Base-by-base conservation (phyloP, 2,329 filamentous ascomycete species). In the Verticillium nonalfalfae region DNA sequence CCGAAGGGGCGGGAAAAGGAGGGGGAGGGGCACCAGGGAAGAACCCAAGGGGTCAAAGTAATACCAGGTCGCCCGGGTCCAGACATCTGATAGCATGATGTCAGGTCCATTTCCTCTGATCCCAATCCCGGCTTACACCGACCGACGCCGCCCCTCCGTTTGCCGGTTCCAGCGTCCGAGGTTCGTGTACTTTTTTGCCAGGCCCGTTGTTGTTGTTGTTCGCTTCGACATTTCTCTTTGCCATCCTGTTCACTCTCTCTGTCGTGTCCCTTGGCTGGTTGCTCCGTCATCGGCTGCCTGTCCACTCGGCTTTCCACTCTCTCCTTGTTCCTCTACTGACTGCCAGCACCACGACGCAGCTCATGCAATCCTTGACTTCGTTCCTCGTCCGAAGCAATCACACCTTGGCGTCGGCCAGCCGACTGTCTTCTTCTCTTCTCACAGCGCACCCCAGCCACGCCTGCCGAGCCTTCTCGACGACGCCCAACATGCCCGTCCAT, bases 401-500 rank as follows among this genome's bases (percentile, higher is more conserved):
- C n/a, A 11, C 7, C 45, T 52, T 26, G 45, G 45, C 45, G 21
- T 52, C 45, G 15, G 18, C 45, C 18, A n/a, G 45, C 21, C 18
- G 15, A 11, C 15, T 26, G 3, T 21, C 45, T 18, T 31, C 45
- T 26, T 10, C n/a, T 52, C 45, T 26, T 10, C 45, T 13, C 15
- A 10, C 7, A 18, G 18, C 5, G n/a, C 45, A 18, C 11, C 18
- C 4, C 45, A 10, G 9, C 7, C 18, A 52, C 45, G 6, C 45
- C 18, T 18, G 9, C 7, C 45, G 18, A 31, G n/a, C 45, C 11
- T 26, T 18, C 45, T 18, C 45, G 10, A 21, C 45, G 15, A 52
- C n/a, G 45, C 45, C 45, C 67, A 83, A 73, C 64, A 94, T 94
- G 89, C 87, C 90, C 57, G 67, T 85, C 72, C 92, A 96, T 74